Evolutionary conservation across 371 early-diverging fungal species (phyloP), one percentile per base, ranked within the genome.

Genomic region (Capillidium rhysosporum): DNA sequence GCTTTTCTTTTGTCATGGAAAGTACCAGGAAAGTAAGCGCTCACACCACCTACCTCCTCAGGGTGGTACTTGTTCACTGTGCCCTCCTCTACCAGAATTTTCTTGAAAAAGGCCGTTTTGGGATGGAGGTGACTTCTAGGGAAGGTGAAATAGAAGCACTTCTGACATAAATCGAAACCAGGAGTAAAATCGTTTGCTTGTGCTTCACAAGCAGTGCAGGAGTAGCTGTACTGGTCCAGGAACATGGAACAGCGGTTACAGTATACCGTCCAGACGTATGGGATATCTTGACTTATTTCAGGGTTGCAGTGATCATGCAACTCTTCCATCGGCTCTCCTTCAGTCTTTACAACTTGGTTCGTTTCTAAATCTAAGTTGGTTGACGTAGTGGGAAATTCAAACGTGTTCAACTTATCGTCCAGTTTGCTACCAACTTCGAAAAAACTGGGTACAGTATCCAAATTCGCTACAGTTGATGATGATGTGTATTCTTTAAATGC

Each of bases 191-290:
- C 72, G 21, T 75, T 76, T 1, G 77, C 68, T 0, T 83, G 76
- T 1, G 65, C 69, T 58, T 91, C 89, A 57, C 92, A 91, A 52
- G 77, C 76, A 4, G 76, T 80, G 62, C 92, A 91, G 56, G 80
- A 89, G 58, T 84, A 86, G 18, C 88, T n/a, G 46, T 40, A 59
- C 41, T 59, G 60, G 29, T 56, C 48, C 12, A 59, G 51, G 18
- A 59, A 29, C 21, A 56, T 51, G 40, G 51, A 44, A 30, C 60
- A 59, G 51, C 52, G 52, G 43, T 59, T 53, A 25, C 60, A 59
- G 49, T 59, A 59, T 31, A 59, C 44, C 34, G 31, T 44, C 60
- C 60, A 59, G n/a, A 14, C 43, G 21, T 43, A 21, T 43, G 43
- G 21, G 21, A 43, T 43, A 18, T 14, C 21, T 8, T 21, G 8